Evolutionary conservation across 306 rosid species (phyloP).

Genomic region (Cicer arietinum): DNA sequence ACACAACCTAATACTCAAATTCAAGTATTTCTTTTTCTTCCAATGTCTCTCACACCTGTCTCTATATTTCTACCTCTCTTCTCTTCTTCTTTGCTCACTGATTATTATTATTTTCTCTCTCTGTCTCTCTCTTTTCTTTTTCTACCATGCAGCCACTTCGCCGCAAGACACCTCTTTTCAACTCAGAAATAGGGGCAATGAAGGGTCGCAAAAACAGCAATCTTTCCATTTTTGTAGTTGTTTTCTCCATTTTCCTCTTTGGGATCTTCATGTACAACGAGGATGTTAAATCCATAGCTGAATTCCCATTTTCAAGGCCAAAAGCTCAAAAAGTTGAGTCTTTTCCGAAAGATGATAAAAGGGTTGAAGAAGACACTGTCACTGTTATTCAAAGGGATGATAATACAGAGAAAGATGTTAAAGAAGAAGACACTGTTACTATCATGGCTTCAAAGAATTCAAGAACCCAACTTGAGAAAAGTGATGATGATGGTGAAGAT

Average conservation of each 20-base stretch:
- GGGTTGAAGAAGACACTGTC: conserved; percentile 22
- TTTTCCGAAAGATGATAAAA: background rate
- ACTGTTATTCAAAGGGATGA: background rate
- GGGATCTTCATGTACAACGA: conserved; percentile 96
- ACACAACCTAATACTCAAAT: conserved; percentile 46
- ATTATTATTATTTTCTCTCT: background rate
- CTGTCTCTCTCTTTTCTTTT: conserved; percentile 21
- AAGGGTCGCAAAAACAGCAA: conserved; percentile 83
- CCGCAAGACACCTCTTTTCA: conserved; percentile 70
- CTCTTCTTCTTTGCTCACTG: conserved; percentile 31
- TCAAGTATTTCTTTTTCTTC: conserved; percentile 36
- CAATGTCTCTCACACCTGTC: conserved; percentile 43
- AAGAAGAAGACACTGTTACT: conserved; percentile 15
- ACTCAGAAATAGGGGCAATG: conserved; percentile 63
- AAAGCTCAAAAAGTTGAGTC: conserved; percentile 52
- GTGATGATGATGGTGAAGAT: conserved; percentile 42
- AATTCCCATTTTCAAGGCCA: conserved; percentile 78
- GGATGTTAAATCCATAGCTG: conserved; percentile 90
- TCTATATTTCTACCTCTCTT: conserved; percentile 63
- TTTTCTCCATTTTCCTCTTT: conserved; percentile 78
- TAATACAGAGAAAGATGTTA: conserved; percentile 40
- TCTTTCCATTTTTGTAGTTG: conserved; percentile 75
- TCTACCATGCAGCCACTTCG: conserved; percentile 74
- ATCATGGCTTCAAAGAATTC: conserved; percentile 40
- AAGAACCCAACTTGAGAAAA: conserved; percentile 55